Percentiles rank a stretch among this genome's conserved stretches.
phyloP scores from a whole-genome alignment of 345 rosid species.

The Corymbia maculata region DNA sequence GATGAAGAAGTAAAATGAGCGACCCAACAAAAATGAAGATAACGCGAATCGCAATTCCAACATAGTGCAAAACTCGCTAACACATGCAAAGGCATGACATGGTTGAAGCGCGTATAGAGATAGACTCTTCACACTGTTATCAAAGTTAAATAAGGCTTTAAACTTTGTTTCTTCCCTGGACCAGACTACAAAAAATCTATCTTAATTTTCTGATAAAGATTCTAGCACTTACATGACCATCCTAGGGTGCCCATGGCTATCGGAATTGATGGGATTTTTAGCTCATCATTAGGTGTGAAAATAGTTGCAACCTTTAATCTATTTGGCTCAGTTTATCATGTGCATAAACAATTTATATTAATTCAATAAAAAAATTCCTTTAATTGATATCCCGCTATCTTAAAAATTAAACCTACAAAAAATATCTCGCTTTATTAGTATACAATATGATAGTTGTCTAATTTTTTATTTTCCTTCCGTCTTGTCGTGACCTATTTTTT shows the following conservation, averaged over 20 bases:
- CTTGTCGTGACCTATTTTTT: too few relatives aligned
- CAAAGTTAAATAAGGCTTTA: neutral
- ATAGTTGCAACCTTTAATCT: neutral
- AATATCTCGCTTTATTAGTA: fast-evolving
- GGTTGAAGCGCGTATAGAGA: neutral
- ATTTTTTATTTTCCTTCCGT: too few relatives aligned
- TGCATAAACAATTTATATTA: neutral
- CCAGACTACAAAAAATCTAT: neutral
- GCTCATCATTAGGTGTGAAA: neutral
- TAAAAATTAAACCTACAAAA: too few relatives aligned
- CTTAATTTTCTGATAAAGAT: neutral
- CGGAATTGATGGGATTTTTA: neutral
- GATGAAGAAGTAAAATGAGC: neutral
- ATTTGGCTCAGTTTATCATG: neutral
- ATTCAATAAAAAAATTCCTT: neutral
- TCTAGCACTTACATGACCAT: neutral
- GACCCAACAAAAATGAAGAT: fast-evolving
- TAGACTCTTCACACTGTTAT: neutral
- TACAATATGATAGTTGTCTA: too few relatives aligned
- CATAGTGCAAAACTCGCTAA: fast-evolving
- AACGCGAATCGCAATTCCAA: neutral
- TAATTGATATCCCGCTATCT: neutral
- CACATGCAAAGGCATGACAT: neutral
- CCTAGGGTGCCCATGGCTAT: neutral
- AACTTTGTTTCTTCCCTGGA: neutral